Base-by-base conservation (phyloP, 345 rosid species). In the Rhodamnia rubescens region DNA sequence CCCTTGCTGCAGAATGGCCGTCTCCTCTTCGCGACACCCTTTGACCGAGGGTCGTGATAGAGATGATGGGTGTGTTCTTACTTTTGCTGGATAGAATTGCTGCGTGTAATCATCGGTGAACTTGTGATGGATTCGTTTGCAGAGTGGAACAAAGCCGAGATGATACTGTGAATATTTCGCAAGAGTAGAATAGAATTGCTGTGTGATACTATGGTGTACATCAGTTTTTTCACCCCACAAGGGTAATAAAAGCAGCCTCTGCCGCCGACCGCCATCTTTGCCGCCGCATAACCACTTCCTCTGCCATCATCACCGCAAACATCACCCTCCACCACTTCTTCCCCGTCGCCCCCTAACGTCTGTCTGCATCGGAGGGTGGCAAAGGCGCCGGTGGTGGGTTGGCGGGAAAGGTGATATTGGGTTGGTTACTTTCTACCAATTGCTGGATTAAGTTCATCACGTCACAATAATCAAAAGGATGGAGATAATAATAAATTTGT, bases 1-100 rank as follows among this genome's bases (percentile, higher is more conserved):
- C 88, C 98, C 98, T 27, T 97, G 93, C 85, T 93, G 98, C 89
- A 90, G 98, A 88, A 85, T 82, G 90, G 91, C 87, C 13, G 88
- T 95, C 50, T 24, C 87, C 44, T 24, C 87, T 55, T 32, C 86
- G 0, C 32, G 78, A 69, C 26, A 10, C 47, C 24, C 11, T 18
- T 20, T 44, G 36, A 40, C 4, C 42, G 14, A 27, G 24, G n/a
- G n/a, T 24, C 59, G 26, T 22, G 59, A 55, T 4, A 69, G 78
- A 8, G 36, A 32, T 11, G 32, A 58, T 11, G 14, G 29, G 5
- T 57, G 14, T 26, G 16, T 57, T 26, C 29, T 26, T 58, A 9
- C 40, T 22, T 32, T 52, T 36, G 21, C 53, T 15, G 53, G 59
- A 58, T 6, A 57, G 18, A 24, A 18, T 56, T 54, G 53, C 7